phyloP scores from a whole-genome alignment of 352 stramenopile genomes.

The Phytophthora pinifolia region DNA sequence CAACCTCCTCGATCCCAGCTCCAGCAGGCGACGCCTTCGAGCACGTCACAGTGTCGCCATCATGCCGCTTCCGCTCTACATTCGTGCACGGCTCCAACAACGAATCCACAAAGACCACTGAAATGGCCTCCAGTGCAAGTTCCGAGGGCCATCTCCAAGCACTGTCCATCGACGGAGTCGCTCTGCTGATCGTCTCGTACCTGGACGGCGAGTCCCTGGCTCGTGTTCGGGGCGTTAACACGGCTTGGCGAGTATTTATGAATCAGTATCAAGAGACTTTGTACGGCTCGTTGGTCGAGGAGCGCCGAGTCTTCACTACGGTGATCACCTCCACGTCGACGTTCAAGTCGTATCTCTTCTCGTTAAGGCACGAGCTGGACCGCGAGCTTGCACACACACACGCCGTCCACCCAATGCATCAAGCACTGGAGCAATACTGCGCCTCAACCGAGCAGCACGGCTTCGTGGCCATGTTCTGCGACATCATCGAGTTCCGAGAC shows the following conservation, averaged over 20 bases:
- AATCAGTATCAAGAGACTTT: slow-evolving; percentile 39
- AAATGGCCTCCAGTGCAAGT: not conserved
- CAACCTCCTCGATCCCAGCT: not conserved
- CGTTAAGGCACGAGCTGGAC: slow-evolving; percentile 40
- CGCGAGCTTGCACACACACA: slow-evolving; percentile 51
- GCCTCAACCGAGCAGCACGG: slow-evolving; percentile 48
- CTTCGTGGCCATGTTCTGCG: slow-evolving; percentile 80
- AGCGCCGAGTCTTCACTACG: slow-evolving; percentile 32
- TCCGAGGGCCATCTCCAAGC: slow-evolving; percentile 19
- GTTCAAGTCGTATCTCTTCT: slow-evolving; percentile 62
- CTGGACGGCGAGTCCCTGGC: slow-evolving; percentile 50
- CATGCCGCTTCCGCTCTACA: slow-evolving; percentile 26
- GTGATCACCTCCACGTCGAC: slow-evolving; percentile 43
- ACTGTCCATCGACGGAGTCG: slow-evolving; percentile 49
- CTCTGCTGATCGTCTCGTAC: slow-evolving; percentile 48
- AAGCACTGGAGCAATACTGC: slow-evolving; percentile 59
- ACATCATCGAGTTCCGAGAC: slow-evolving; percentile 71
- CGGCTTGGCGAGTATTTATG: slow-evolving; percentile 42
- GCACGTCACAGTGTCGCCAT: slow-evolving; percentile 18
- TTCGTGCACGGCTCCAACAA: slow-evolving; percentile 15
- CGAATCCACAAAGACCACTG: not conserved
- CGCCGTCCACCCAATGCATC: slow-evolving; percentile 35
- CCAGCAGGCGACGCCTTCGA: not conserved
- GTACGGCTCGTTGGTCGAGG: slow-evolving; percentile 36
- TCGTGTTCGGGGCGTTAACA: slow-evolving; percentile 43